A percentile compares a stretch with the other conserved stretches of the same genome.
phyloP scores from a whole-genome alignment of 2,329 filamentous ascomycete species.

The Fusarium lateritium region DNA sequence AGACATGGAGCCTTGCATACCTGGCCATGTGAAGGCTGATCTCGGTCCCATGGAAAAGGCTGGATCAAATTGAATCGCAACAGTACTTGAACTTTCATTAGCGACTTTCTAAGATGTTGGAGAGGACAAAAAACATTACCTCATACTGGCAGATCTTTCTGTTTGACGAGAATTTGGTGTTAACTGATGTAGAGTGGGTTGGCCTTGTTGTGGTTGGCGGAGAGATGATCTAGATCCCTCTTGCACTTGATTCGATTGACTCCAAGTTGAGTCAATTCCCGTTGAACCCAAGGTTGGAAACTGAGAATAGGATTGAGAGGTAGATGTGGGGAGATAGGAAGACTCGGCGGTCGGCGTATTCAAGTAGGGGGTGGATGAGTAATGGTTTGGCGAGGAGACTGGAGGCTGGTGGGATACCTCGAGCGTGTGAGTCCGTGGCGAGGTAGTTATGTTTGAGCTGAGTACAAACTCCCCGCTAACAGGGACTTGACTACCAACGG shows the following conservation, averaged over 20 bases:
- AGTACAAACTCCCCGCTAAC: conserved; percentile 39
- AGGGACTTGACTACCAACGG: conserved; percentile 42
- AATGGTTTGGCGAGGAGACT: conserved; percentile 45
- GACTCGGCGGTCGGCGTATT: conserved; percentile 43
- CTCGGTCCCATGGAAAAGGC: conserved; percentile 67
- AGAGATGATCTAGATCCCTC: conserved; percentile 39
- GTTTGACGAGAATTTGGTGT: conserved; percentile 23
- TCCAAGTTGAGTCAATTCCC: conserved; percentile 44
- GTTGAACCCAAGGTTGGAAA: conserved; percentile 44
- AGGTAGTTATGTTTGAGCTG: conserved; percentile 44
- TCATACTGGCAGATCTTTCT: conserved; percentile 43
- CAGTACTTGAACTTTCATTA: conserved; percentile 56
- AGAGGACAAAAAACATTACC: conserved; percentile 28
- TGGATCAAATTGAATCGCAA: conserved; percentile 67
- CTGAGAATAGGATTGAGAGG: conserved; percentile 47
- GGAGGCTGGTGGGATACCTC: conserved; percentile 40
- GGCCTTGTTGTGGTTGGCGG: conserved; percentile 33
- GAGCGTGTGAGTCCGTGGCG: conserved; percentile 43
- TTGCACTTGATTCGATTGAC: conserved; percentile 40
- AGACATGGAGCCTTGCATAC: conserved; percentile 50
- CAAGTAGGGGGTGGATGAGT: conserved; percentile 45
- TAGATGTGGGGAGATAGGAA: conserved; percentile 46
- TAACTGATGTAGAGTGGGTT: conserved; percentile 30
- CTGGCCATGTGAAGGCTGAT: conserved; percentile 67
- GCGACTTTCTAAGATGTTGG: background rate